Evolutionary conservation across 257 asterid genomes (phyloP).

Genomic region (Leonotis leonurus): DNA sequence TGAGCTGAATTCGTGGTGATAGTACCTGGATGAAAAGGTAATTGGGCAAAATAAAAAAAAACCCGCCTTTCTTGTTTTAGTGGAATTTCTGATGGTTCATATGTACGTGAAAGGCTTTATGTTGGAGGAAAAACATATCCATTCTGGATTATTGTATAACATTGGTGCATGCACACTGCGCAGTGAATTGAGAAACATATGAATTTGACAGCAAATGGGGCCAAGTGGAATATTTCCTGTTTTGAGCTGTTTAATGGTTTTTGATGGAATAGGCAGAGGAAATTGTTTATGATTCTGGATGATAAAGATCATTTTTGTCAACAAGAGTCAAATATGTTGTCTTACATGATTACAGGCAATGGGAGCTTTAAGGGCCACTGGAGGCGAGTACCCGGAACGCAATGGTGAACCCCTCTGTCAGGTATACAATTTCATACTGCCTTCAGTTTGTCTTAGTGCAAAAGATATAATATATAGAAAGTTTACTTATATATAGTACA

Average conservation of each 20-base stretch:
- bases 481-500: too few species aligned
- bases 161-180: not conserved
- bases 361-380: constrained; percentile 62
- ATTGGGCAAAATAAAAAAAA: constrained; percentile 1
- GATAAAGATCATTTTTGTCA: not conserved
- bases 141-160: constrained; percentile 12
- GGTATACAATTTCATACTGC: constrained; percentile 33
- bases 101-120: not conserved
- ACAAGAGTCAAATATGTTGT: constrained; percentile 25
- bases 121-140: constrained; percentile 1
- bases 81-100: not conserved
- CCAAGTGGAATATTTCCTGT: constrained; percentile 4
- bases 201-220: constrained; percentile 7
- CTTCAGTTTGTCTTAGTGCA: not conserved
- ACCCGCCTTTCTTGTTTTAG: constrained; percentile 4
- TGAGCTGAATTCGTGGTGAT: constrained; percentile 16
- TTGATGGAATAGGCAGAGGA: too few species aligned
- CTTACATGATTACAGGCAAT: constrained; percentile 41
- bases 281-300: constrained; percentile 6
- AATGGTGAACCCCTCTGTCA: constrained; percentile 73
- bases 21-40: not conserved
- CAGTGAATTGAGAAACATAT: not conserved
- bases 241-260: not conserved
- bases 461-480: too few species aligned
- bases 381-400: constrained; percentile 76